Conservation (phyloP, 2,329 filamentous ascomycete genomes). For the Fusarium avenaceum region DNA sequence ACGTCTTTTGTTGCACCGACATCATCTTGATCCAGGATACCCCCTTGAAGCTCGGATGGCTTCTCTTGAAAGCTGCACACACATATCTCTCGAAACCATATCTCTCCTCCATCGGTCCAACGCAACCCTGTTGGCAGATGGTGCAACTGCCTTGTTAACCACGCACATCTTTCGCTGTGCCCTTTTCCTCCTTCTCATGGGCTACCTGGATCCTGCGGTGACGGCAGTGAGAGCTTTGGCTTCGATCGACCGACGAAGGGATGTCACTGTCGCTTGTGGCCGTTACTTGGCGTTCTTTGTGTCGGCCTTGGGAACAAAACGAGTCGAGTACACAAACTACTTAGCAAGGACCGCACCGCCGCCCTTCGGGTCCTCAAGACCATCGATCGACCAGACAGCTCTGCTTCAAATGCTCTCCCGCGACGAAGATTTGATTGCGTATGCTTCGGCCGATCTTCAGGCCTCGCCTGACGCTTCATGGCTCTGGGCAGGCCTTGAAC, state of each 20-base stretch:
- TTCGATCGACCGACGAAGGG: conserved; percentile 77
- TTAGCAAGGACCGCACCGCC: conserved; percentile 54
- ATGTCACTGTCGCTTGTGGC: conserved; percentile 82
- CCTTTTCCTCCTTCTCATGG: conserved; percentile 81
- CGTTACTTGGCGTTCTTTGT: conserved; percentile 87
- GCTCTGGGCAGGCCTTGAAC: conserved; percentile 80
- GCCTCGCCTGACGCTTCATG: conserved; percentile 82
- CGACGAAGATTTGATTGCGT: conserved; percentile 91
- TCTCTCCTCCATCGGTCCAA: conserved; percentile 77
- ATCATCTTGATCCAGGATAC: conserved; percentile 84
- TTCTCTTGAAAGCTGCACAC: conserved; percentile 83
- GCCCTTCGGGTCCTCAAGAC: conserved; percentile 49
- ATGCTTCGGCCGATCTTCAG: conserved; percentile 89
- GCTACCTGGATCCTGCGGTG: conserved; percentile 78
- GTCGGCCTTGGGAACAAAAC: conserved; percentile 71
- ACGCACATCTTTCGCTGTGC: conserved; percentile 90
- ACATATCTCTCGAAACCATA: conserved; percentile 82
- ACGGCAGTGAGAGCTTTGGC: conserved; percentile 79
- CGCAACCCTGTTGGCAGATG: conserved; percentile 69
- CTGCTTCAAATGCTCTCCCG: conserved; percentile 56
- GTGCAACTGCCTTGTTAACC: conserved; percentile 81
- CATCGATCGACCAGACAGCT: conserved; percentile 51
- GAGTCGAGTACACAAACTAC: conserved; percentile 60
- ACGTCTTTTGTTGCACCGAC: conserved; percentile 87
- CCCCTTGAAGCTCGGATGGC: conserved; percentile 73